Base-by-base conservation (phyloP, 2,329 filamentous ascomycete genomes). In the Capronia americana region DNA sequence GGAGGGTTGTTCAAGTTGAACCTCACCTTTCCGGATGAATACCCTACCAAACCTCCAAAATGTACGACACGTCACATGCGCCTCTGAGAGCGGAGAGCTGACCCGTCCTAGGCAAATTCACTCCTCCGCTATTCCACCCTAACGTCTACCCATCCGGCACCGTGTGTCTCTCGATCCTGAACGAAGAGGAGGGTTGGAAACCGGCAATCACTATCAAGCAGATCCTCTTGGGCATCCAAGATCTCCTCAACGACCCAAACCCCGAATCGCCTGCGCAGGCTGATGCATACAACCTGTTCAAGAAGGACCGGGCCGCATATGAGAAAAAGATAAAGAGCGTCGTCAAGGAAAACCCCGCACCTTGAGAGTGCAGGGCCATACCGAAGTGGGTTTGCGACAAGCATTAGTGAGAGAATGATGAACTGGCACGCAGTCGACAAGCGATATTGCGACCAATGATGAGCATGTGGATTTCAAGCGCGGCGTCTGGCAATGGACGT, bases 91-190 rank as follows among this genome's bases (percentile, higher is more conserved):
- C 38, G 55, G 50, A 72, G 70, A 63, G 70, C 69, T 24, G 61
- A 63, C 51, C 26, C 54, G 17, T 55, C 67, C 54, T 73, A 97
- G 93, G 93, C 88, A 97, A 97, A 86, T 99, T 99, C 76, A 87
- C 90, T 0, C 95, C 95, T 12, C 94, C 95, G 24, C 88, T 99
- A 48, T 99, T 99, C 83, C 95, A 99, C 76, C 95, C 95, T 0
- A 99, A 99, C 78, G 95, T 99, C 72, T 99, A 99, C 78, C 95
- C 95, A 0, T 98, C 94, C 0, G 96, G 95, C 72, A 99, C 95
- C 56, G 95, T 99, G 69, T 99, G 95, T 77, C 86, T 99, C 24
- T 97, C 92, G 30, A 99, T 99, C 72, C 82, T 99, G 71, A 99
- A 98, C 81, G 96, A 99, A 79, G 95, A 99, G 74, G 95, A 99